Conservation (phyloP, 441 rosid genomes). For the Sinapis alba region DNA sequence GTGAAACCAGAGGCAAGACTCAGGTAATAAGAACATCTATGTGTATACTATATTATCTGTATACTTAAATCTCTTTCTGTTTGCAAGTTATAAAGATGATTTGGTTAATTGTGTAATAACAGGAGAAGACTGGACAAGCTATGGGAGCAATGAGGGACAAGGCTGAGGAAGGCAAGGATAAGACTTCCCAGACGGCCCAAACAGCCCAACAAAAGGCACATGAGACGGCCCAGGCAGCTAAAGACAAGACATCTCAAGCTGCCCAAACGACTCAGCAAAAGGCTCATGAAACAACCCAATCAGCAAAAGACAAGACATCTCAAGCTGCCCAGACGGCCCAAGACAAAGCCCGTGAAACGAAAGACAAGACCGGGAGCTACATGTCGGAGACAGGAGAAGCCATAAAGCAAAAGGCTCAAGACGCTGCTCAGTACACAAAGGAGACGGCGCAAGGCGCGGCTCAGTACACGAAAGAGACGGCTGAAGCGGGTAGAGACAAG, state of each 20-base stretch:
- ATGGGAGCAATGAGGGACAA: constrained; percentile 36
- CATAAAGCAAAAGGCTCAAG: constrained; percentile 38
- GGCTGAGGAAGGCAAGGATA: constrained; percentile 39
- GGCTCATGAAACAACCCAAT: constrained; percentile 17
- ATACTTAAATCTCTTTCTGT: neutral
- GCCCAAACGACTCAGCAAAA: constrained; percentile 35
- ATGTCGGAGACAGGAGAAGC: constrained; percentile 41
- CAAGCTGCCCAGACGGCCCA: constrained; percentile 21
- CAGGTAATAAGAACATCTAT: constrained; percentile 22
- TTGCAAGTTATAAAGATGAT: neutral
- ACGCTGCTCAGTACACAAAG: constrained; percentile 38
- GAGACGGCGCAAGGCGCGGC: constrained; percentile 38
- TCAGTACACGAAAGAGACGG: constrained; percentile 38
- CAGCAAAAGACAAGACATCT: constrained; percentile 33
- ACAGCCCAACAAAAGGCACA: constrained; percentile 27
- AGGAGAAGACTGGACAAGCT: constrained; percentile 42
- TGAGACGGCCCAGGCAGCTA: constrained; percentile 24
- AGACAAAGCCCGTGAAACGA: constrained; percentile 36
- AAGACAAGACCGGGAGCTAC: constrained; percentile 39
- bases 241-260: constrained; percentile 34
- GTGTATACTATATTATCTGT: neutral
- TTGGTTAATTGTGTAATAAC: constrained; percentile 4
- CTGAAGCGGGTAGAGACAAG: constrained; percentile 47
- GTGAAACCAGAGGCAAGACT: constrained; percentile 43
- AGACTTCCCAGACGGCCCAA: constrained; percentile 30